Evolutionary conservation across 805 yeast species (phyloP).

Genomic region (Sporopachydermia lactativora): DNA sequence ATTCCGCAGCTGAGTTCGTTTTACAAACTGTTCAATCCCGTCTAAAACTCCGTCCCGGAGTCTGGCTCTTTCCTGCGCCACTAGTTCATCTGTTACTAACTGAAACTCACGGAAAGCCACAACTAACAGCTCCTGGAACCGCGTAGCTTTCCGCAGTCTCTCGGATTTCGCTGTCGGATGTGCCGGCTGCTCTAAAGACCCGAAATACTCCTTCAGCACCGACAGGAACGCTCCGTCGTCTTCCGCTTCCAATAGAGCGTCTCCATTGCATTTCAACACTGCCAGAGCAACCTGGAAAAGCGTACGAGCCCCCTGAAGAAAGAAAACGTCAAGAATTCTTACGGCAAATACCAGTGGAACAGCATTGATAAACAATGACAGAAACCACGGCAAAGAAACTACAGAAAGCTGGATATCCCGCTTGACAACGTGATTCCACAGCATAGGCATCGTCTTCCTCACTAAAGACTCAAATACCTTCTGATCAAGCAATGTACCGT

Average conservation of each 20-base stretch:
- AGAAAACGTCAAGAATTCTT: conserved; percentile 79
- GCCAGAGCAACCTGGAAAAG: conserved; percentile 91
- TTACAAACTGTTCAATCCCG: conserved; percentile 82
- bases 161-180: conserved; percentile 57
- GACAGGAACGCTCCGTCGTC: conserved; percentile 92
- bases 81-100: conserved; percentile 59
- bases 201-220: conserved; percentile 70
- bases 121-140: conserved; percentile 80
- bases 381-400: conserved; percentile 92
- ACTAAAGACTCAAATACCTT: conserved; percentile 85
- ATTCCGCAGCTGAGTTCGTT: conserved; percentile 81
- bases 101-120: conserved; percentile 88
- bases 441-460: conserved; percentile 74
- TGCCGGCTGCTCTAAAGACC: conserved; percentile 62
- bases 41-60: conserved; percentile 66
- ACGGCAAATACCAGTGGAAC: conserved; percentile 94
- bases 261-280: conserved; percentile 78
- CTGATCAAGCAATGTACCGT: conserved; percentile 90
- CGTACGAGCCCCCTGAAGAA: conserved; percentile 79
- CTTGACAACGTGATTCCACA: conserved; percentile 69
- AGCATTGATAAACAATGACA: conserved; percentile 76
- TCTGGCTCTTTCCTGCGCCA: conserved; percentile 53
- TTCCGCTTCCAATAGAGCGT: conserved; percentile 56
- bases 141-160: conserved; percentile 53
- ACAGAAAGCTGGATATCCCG: conserved; percentile 86